These are phyloP conservation scores for Climacium dendroides DNA, from an alignment of 225 moss, liverwort and hornwort genomes.

Conservation along the genomic window DNA sequence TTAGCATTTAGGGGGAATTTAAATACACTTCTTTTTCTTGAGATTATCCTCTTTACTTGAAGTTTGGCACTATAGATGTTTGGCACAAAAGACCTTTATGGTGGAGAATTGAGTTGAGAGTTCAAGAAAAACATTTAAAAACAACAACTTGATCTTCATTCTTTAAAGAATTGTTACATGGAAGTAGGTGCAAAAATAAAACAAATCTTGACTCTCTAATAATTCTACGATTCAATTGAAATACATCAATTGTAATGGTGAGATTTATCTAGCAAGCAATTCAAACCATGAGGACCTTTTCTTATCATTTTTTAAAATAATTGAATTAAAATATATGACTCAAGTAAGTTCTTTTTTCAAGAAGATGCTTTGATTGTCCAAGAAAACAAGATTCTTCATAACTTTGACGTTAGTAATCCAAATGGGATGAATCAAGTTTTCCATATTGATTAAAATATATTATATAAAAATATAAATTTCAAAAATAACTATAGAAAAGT, in stretches of 20 bases:
- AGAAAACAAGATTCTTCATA: background rate
- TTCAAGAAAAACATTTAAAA: background rate
- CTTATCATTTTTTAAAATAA: too few species aligned
- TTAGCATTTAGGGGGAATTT: background rate
- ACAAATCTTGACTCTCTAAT: too few species aligned
- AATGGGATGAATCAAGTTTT: background rate
- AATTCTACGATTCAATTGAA: too few species aligned
- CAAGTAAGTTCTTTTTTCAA: background rate
- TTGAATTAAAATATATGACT: too few species aligned
- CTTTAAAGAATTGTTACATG: background rate
- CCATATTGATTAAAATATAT: background rate
- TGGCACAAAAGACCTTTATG: background rate
- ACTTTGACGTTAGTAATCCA: background rate
- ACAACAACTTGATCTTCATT: background rate
- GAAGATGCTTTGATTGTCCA: accelerated
- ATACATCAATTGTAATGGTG: too few species aligned
- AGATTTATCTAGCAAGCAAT: too few species aligned
- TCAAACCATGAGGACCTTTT: too few species aligned
- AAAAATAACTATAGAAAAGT: too few species aligned
- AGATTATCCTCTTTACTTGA: background rate
- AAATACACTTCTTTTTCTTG: background rate
- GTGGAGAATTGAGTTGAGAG: background rate
- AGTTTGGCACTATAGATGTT: background rate
- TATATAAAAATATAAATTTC: too few species aligned
- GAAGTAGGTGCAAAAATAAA: too few species aligned